Evolutionary conservation across 768 basidiomycete genomes (phyloP), one percentile per base, ranked within the genome.

Genomic region (Tulasnella sp.): DNA sequence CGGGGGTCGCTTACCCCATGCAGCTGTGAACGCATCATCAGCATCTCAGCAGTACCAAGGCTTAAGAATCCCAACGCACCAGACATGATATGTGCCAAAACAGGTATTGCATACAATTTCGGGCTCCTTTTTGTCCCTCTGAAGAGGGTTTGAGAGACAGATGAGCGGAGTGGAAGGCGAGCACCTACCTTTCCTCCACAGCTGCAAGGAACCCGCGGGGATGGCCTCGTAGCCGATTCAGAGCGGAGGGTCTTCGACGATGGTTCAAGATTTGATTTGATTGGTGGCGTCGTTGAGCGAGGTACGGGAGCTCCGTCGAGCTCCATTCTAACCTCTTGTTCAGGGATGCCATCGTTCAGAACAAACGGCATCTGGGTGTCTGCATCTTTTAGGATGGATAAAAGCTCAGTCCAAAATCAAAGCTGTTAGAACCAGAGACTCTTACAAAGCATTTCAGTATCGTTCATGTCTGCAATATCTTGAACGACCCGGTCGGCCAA

Each of bases 181-280:
- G 27, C 31, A n/a, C 78, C 18, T 58, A 79, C 78, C 18, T 44
- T 40, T 44, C 71, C 78, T 18, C 71, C 78, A n/a, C 78, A 79
- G 72, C 42, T 73, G 34, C 78, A 79, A 9, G 39, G 31, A 5
- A 14, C 0, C 27, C 0, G 31, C 6, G 62, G 62, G 6, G 62
- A 27, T 18, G 31, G 9, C 31, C 19, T 48, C 12, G 12, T 39
- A 3, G 27, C 6, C 16, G 40, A 74, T 74, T 6, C 38, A 31
- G 73, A 48, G n/a, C 73, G 73, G 36, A 42, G 40, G 27, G 40
- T 74, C 73, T 19, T 74, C 73, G 40, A 48, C 38, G 40, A 42
- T 7, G 73, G 39, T n/a, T 74, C 27, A 18, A 18, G 6, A 27
- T 42, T 42, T 40, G 73, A 9, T 40, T 74, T 74, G 73, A 27